phyloP scores from a whole-genome alignment of 2,329 filamentous ascomycete species.

The Trichoderma oligosporum region DNA sequence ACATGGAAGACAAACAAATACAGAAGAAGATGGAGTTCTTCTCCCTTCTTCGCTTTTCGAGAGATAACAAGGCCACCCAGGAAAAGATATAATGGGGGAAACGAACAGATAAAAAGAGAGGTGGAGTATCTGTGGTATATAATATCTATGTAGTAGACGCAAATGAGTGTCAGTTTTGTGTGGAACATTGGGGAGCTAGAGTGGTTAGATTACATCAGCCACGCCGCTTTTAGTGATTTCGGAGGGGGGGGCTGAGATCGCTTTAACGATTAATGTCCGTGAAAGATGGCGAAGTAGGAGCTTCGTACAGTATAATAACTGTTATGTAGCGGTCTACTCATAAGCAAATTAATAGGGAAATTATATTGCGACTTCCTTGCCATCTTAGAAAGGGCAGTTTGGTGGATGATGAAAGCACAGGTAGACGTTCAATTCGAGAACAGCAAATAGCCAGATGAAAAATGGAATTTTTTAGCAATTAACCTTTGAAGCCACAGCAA shows the following conservation, averaged over 20 bases:
- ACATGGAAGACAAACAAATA: conserved; percentile 12
- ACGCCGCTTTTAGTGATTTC: conserved; percentile 12
- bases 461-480: too few relatives aligned
- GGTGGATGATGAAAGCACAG: too few relatives aligned
- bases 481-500: too few relatives aligned
- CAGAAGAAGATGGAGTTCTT: conserved; percentile 7
- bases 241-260: background rate
- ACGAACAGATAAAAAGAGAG: background rate
- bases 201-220: conserved; percentile 20
- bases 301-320: too few relatives aligned
- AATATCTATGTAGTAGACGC: background rate
- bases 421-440: background rate
- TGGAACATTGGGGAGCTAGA: conserved; percentile 1
- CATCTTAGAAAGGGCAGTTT: background rate
- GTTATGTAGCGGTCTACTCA: too few relatives aligned
- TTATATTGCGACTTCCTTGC: too few relatives aligned
- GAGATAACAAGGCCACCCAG: background rate
- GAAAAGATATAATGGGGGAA: background rate
- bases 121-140: conserved; percentile 3
- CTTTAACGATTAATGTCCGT: background rate
- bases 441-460: background rate
- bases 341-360: too few relatives aligned
- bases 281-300: too few relatives aligned
- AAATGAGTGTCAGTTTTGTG: background rate
- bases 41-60: conserved; percentile 8